Conservation (phyloP, 495 filamentous ascomycete species). For the Penicillium dipodomyicola region DNA sequence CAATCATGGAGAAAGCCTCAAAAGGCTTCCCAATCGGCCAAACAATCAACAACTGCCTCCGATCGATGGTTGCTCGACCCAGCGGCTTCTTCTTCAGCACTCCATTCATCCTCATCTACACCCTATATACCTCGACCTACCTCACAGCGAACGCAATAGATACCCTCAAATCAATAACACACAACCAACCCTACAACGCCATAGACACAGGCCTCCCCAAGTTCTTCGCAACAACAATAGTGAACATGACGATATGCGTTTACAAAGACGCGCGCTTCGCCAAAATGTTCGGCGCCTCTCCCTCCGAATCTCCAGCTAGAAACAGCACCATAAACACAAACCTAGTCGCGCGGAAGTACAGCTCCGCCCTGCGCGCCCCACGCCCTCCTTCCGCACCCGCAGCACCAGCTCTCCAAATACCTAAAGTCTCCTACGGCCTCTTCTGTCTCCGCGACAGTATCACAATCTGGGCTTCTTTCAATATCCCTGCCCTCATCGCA, state of each 20-base stretch:
- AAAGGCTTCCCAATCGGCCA: constrained; percentile 67
- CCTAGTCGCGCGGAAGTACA: constrained; percentile 11
- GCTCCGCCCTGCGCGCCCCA: constrained; percentile 45
- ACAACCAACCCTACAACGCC: constrained; percentile 52
- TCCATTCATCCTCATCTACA: constrained; percentile 83
- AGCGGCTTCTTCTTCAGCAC: constrained; percentile 69
- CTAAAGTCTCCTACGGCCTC: constrained; percentile 62
- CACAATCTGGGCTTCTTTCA: constrained; percentile 93
- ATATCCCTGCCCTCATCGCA: constrained; percentile 76
- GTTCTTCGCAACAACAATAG: constrained; percentile 75
- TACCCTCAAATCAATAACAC: constrained; percentile 67
- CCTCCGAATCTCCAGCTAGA: constrained; percentile 12
- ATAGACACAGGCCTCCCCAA: constrained; percentile 75
- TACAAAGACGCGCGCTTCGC: constrained; percentile 92
- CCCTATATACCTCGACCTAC: constrained; percentile 88
- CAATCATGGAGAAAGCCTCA: constrained; percentile 93
- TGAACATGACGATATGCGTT: constrained; percentile 87
- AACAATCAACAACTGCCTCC: constrained; percentile 64
- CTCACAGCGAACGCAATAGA: constrained; percentile 86
- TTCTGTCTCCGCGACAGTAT: constrained; percentile 84
- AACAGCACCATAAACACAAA: constrained; percentile 1
- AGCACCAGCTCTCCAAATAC: constrained; percentile 34
- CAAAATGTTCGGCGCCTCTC: constrained; percentile 65
- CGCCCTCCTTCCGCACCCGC: constrained; percentile 11
- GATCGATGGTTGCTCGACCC: constrained; percentile 64